Evolutionary conservation across 2,329 filamentous ascomycete genomes (phyloP).

Genomic region (Teratosphaeria epicoccoides): DNA sequence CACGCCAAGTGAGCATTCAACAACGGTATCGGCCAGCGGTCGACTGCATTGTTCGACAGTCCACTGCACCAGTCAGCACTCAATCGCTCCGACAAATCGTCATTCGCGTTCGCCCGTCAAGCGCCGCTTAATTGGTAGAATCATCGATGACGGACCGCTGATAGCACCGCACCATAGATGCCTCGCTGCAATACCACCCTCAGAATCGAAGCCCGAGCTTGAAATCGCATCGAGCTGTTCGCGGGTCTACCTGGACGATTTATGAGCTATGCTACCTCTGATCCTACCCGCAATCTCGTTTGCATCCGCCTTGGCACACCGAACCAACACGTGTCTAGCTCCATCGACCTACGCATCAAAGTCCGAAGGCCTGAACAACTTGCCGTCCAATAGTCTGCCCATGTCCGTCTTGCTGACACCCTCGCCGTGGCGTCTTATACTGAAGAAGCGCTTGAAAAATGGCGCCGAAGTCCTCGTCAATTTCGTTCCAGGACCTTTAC

Average conservation of each 20-base stretch:
- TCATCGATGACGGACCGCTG: no score
- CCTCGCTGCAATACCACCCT: no score
- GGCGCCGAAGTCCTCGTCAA: slow-evolving; percentile 11
- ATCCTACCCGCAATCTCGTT: neutral
- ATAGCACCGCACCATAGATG: no score
- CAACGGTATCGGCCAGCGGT: no score
- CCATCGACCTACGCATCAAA: neutral
- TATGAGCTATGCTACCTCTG: neutral
- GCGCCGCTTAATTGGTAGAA: no score
- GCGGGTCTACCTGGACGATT: neutral
- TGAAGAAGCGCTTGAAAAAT: slow-evolving; percentile 13
- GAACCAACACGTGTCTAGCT: neutral
- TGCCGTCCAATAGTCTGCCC: slow-evolving; percentile 15
- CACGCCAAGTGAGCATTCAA: no score
- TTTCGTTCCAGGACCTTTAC: neutral
- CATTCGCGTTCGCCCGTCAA: no score
- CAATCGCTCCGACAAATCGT: no score
- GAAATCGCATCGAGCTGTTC: neutral
- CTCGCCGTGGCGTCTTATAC: slow-evolving; percentile 17
- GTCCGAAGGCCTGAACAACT: slow-evolving; percentile 7
- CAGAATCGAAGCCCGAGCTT: no score
- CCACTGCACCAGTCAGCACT: no score
- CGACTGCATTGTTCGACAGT: no score
- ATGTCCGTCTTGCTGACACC: slow-evolving; percentile 19
- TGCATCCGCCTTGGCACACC: neutral